Percentiles rank a stretch among this genome's conserved stretches.
Conservation (phyloP, 768 basidiomycete genomes). For the Pisolithus microcarpus region DNA sequence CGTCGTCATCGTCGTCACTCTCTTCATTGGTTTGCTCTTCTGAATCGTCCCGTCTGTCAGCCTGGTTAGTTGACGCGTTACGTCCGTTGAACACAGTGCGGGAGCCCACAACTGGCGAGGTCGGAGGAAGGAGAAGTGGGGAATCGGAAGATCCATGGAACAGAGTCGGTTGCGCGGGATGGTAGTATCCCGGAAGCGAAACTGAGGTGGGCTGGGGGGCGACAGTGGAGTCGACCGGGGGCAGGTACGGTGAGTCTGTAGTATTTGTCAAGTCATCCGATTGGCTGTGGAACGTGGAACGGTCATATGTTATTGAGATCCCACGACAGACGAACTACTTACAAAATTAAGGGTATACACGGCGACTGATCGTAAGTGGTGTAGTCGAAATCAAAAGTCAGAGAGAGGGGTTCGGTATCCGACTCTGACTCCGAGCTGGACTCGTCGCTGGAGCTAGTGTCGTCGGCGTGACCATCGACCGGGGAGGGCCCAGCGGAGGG, state of each 20-base stretch:
- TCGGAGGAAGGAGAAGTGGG: neutral
- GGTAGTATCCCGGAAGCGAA: neutral
- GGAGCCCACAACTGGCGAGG: slow-evolving; percentile 1
- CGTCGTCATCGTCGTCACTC: slow-evolving; percentile 38
- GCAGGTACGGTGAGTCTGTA: slow-evolving; percentile 8
- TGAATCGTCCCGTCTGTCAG: slow-evolving; percentile 3
- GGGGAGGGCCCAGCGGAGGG: slow-evolving; percentile 8
- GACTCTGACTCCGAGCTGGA: slow-evolving; percentile 24
- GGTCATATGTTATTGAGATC: slow-evolving; percentile 11
- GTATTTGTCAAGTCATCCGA: slow-evolving; percentile 1
- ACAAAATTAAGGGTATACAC: slow-evolving; percentile 20
- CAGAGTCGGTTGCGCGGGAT: neutral
- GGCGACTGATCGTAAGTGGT: slow-evolving; percentile 4
- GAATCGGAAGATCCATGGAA: neutral
- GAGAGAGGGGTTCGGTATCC: slow-evolving; percentile 17
- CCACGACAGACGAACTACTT: slow-evolving; percentile 5
- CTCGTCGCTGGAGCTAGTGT: slow-evolving; percentile 7
- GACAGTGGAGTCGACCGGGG: slow-evolving; percentile 4
- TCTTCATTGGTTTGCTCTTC: slow-evolving; percentile 30
- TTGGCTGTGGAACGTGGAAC: slow-evolving; percentile 10
- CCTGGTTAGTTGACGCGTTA: slow-evolving; percentile 2
- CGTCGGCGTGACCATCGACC: slow-evolving; percentile 9
- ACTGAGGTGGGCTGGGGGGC: slow-evolving; percentile 3
- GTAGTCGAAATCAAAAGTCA: slow-evolving; percentile 11
- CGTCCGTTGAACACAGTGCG: slow-evolving; percentile 12